phyloP scores from a whole-genome alignment of 495 filamentous ascomycete species.

The Corynascus novoguineensis region DNA sequence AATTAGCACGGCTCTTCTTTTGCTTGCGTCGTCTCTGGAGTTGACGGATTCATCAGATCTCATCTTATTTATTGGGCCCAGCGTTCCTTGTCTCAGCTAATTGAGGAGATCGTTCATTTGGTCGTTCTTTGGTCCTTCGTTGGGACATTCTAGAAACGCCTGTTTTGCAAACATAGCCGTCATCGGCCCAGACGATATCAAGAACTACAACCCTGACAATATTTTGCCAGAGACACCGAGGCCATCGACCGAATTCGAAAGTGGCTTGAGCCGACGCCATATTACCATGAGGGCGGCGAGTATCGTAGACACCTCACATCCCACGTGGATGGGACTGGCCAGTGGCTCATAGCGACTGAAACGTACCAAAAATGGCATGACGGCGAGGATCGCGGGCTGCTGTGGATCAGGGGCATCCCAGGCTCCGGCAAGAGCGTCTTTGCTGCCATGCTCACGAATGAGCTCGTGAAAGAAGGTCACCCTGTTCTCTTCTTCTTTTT shows the following conservation, averaged over 20 bases:
- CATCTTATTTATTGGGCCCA: no score
- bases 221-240: conserved; percentile 26
- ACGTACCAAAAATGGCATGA: conserved; percentile 41
- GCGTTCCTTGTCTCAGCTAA: no score
- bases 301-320: conserved; percentile 36
- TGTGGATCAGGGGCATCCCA: conserved; percentile 50
- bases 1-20: no score
- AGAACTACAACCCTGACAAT: conserved; percentile 28
- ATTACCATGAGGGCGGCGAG: conserved; percentile 26
- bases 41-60: no score
- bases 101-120: no score
- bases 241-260: conserved; percentile 25
- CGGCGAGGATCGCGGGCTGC: conserved; percentile 27
- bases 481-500: conserved; percentile 53
- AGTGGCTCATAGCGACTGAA: conserved; percentile 37
- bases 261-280: conserved; percentile 40
- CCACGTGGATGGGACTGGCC: conserved; percentile 40
- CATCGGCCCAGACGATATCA: conserved; percentile 26
- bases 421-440: conserved; percentile 50
- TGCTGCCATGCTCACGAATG: conserved; percentile 35
- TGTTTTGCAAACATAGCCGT: conserved; percentile 31
- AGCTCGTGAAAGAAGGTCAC: conserved; percentile 25
- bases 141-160: no score
- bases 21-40: no score
- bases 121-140: no score